phyloP scores from a whole-genome alignment of 768 basidiomycete species.

The Rhodotorula graminis region DNA sequence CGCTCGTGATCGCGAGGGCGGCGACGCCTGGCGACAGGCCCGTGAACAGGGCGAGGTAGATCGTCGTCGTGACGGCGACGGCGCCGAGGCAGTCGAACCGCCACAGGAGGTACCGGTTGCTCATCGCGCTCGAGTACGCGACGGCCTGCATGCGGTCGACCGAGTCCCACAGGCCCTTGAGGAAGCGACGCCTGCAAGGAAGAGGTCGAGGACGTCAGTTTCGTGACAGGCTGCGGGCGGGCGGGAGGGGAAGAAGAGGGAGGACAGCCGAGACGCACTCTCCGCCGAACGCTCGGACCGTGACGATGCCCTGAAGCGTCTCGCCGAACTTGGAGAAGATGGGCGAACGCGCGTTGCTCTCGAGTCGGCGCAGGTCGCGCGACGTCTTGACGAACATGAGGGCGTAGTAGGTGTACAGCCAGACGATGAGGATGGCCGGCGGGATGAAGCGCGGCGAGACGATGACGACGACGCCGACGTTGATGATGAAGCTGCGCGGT shows the following conservation, averaged over 20 bases:
- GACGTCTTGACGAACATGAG: conserved; percentile 61
- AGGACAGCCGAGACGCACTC: conserved; percentile 26
- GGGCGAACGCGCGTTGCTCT: conserved; percentile 46
- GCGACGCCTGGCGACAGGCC: conserved; percentile 60
- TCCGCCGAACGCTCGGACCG: conserved; percentile 48
- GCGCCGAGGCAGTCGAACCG: conserved; percentile 55
- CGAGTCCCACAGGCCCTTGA: conserved; percentile 64
- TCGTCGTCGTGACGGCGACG: conserved; percentile 64
- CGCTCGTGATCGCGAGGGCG: conserved; percentile 65
- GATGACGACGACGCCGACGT: conserved; percentile 61
- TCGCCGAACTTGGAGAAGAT: conserved; percentile 51
- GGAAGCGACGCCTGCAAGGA: conserved; percentile 56
- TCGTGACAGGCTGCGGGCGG: too few species aligned
- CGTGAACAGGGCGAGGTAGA: conserved; percentile 61
- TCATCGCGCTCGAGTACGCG: conserved; percentile 57
- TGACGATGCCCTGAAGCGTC: conserved; percentile 47
- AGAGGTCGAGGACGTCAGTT: too few species aligned
- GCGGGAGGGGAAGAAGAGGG: neutral
- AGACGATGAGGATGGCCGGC: conserved; percentile 63
- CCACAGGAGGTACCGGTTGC: conserved; percentile 30
- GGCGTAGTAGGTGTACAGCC: conserved; percentile 61
- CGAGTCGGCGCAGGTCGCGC: conserved; percentile 58
- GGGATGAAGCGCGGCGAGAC: conserved; percentile 64
- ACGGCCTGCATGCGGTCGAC: conserved; percentile 64
- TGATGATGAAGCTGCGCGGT: conserved; percentile 51